Base-by-base conservation (phyloP, 768 basidiomycete genomes). In the Serendipita indica region DNA sequence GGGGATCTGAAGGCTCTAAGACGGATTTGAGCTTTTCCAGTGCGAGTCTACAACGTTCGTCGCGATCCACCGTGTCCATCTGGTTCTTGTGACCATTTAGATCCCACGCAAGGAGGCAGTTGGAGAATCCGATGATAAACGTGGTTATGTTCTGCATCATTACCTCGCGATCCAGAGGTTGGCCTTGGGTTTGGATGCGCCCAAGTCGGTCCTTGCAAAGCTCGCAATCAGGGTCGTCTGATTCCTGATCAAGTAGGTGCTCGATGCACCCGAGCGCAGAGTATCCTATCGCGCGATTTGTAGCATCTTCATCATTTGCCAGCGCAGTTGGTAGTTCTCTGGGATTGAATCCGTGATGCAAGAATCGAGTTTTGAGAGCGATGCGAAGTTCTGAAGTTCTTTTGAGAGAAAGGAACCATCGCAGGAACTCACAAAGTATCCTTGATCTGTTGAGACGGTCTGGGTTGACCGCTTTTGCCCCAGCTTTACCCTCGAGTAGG, bases 361-460 rank as follows among this genome's bases (percentile, higher is more conserved):
- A n/a, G 41, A 43, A 25, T n/a, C 41, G 41, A 43, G 41, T n/a
- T 43, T n/a, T 4, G 16, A n/a, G 6, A 25, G 3, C 41, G 4
- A 4, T 43, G n/a, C n/a, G n/a, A n/a, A n/a, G n/a, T n/a, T n/a
- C n/a, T n/a, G n/a, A n/a, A 6, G 41, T 18, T 4, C 41, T n/a
- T 54, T n/a, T n/a, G 30, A 54, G 49, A 30, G 49, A 54, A 27
- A 54, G 49, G 49, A 27, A 54, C 49, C 49, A 54, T 10, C 3
- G 3, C 6, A 54, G 18, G 30, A 54, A 54, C 20, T 54, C n/a
- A 28, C 49, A 54, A 6, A 54, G 22, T 27, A 22, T 18, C 30
- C 5, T 6, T 22, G 49, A n/a, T 7, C 49, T n/a, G 6, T 7
- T 3, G 3, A 6, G 30, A 27, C 49, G 49, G 30, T 54, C 22